These are phyloP conservation scores for Irpex sp. DNA, from an alignment of 1,284 basidiomycete genomes.

Conservation along the genomic window DNA sequence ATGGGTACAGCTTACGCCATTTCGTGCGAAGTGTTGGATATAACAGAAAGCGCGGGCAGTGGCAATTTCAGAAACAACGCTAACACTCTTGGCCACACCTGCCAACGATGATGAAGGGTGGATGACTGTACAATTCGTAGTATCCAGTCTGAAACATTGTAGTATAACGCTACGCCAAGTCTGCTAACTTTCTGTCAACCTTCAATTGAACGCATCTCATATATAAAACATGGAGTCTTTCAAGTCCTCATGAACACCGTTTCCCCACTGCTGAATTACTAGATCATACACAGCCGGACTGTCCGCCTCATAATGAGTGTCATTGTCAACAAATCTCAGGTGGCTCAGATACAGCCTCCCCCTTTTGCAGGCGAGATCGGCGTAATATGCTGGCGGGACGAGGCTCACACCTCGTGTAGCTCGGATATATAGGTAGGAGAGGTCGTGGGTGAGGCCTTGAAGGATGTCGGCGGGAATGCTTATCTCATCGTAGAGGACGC, in stretches of 20 bases:
- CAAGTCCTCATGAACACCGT: conserved; percentile 59
- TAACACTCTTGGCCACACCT: too few relatives aligned
- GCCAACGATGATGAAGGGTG: neutral
- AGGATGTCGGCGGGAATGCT: conserved; percentile 59
- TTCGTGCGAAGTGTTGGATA: too few relatives aligned
- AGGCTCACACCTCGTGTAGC: conserved; percentile 77
- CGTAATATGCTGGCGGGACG: conserved; percentile 72
- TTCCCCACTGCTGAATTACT: conserved; percentile 50
- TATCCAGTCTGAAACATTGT: neutral
- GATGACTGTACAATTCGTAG: neutral
- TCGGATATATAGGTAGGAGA: conserved; percentile 67
- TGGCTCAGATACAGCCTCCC: conserved; percentile 63
- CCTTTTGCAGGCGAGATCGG: conserved; percentile 75
- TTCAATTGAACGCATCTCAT: conserved; percentile 30
- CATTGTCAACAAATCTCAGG: conserved; percentile 20
- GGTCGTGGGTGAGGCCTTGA: conserved; percentile 62
- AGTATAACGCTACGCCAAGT: neutral
- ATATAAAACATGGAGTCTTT: conserved; percentile 72
- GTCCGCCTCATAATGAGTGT: conserved; percentile 23
- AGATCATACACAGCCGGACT: conserved; percentile 7
- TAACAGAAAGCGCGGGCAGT: too few relatives aligned
- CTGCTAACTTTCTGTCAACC: neutral
- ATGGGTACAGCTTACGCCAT: too few relatives aligned
- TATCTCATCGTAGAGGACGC: conserved; percentile 72
- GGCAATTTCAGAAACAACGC: too few relatives aligned